A percentile compares a stretch with the other conserved stretches of the same genome.
phyloP scores from a whole-genome alignment of 2,329 filamentous ascomycete genomes.

The Claviceps sp. region DNA sequence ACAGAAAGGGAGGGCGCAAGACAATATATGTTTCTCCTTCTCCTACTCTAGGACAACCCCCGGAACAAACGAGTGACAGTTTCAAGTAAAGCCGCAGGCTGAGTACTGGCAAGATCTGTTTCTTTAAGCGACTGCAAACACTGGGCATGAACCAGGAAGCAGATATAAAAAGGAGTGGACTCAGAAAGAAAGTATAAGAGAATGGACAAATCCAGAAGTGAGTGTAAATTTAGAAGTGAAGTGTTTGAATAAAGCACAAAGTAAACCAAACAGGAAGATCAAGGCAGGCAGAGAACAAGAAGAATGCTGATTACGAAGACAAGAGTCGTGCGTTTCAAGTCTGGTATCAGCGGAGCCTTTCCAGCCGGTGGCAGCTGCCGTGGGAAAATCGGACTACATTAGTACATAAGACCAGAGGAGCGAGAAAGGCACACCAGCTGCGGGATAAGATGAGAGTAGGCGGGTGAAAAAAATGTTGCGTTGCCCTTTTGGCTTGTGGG shows the following conservation, averaged over 20 bases:
- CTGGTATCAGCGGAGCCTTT: too few relatives aligned
- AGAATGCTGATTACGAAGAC: neutral
- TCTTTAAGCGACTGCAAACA: neutral
- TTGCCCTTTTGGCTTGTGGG: too few relatives aligned
- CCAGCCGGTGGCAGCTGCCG: slow-evolving; percentile 2
- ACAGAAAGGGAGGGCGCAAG: neutral
- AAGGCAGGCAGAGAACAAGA: neutral
- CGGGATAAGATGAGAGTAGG: too few relatives aligned
- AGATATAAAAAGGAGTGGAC: neutral
- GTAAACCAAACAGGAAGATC: too few relatives aligned
- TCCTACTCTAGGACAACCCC: neutral
- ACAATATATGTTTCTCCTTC: neutral
- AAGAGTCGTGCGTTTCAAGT: neutral
- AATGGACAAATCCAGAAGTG: neutral
- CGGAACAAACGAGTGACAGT: neutral
- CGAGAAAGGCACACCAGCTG: too few relatives aligned
- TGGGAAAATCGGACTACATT: neutral
- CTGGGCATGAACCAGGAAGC: neutral
- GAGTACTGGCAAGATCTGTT: neutral
- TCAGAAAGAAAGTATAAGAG: neutral
- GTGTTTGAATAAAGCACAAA: too few relatives aligned
- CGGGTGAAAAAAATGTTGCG: too few relatives aligned
- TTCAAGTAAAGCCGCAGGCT: neutral
- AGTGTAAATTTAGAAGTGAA: too few relatives aligned
- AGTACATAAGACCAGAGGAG: too few relatives aligned